Base-by-base conservation (phyloP, 1,284 basidiomycete genomes). In the Apiotrichum brassicae region DNA sequence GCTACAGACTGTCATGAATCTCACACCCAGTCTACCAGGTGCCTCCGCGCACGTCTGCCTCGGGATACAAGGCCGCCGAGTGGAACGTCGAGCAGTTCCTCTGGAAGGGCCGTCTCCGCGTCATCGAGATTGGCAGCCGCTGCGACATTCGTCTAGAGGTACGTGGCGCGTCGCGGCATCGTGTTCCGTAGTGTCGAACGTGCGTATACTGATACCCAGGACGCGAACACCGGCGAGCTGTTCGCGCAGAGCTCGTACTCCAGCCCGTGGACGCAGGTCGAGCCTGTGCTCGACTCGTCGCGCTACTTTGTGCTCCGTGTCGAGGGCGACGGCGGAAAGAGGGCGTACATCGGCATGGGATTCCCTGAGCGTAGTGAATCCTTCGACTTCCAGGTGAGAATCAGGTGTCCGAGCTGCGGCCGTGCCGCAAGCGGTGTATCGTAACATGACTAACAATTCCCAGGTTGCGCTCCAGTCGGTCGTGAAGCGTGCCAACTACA, bases 251-350 rank as follows among this genome's bases (percentile, higher is more conserved):
- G 88, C 11, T 83, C 84, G n/a, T 98, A 97, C 68, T 84, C 88
- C 63, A 78, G 85, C 11, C 76, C 81, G 28, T 70, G 65, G 60
- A 85, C 88, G 6, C 84, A 83, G 24, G 90, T 97, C 18, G 95
- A 99, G 65, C 87, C 92, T 7, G 93, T 97, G 6, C 79, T 98
- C 23, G 94, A 99, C 72, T 94, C 89, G 0, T 93, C 89, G 9
- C 82, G 94, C 41, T 98, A 97, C 73, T 97, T 97, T 71, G 93
- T 97, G 6, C 77, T 97, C 25, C 81, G 90, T 46, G 85, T 97
- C 2, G 92, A 93, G 74, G 71, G 74, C 19, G 88, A 92, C 58
- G 77, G 77, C 16, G 89, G 89, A 13, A 83, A 81, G 71, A 84
- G 88, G 65, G 91, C 91, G 1, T 94, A 90, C 65, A 87, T 97